Conservation (phyloP, 768 basidiomycete species). For the Lactarius hengduanensis region DNA sequence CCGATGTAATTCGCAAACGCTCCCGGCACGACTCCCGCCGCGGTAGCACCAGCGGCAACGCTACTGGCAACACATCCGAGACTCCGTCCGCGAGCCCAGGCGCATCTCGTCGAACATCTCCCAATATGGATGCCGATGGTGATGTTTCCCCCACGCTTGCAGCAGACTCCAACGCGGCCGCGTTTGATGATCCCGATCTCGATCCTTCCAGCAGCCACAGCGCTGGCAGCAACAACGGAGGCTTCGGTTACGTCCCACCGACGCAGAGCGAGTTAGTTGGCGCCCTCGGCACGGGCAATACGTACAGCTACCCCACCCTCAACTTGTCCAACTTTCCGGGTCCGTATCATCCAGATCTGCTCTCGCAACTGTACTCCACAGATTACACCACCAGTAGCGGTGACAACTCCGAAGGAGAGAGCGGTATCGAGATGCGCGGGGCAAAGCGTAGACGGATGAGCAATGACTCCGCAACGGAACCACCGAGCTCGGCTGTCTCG, state of each 20-base stretch:
- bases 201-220: slow-evolving; percentile 47
- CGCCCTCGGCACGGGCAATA: slow-evolving; percentile 40
- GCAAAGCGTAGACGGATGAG: slow-evolving; percentile 76
- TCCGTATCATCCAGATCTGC: slow-evolving; percentile 72
- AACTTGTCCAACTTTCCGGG: slow-evolving; percentile 53
- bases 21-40: slow-evolving; percentile 78
- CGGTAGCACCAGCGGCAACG: slow-evolving; percentile 34
- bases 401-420: slow-evolving; percentile 46
- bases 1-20: slow-evolving; percentile 85
- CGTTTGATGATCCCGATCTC: slow-evolving; percentile 19
- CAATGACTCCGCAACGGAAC: slow-evolving; percentile 48
- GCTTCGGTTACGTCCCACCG: slow-evolving; percentile 37
- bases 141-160: slow-evolving; percentile 59
- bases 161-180: slow-evolving; percentile 51
- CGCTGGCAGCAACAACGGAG: slow-evolving; percentile 32
- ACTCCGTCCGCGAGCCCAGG: slow-evolving; percentile 76
- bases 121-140: slow-evolving; percentile 45
- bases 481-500: slow-evolving; percentile 59
- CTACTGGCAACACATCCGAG: slow-evolving; percentile 49
- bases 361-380: slow-evolving; percentile 54
- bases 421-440: slow-evolving; percentile 41
- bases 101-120: slow-evolving; percentile 71
- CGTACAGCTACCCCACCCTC: slow-evolving; percentile 40
- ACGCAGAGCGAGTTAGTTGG: slow-evolving; percentile 54
- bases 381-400: slow-evolving; percentile 53